Percentiles rank a stretch among this genome's conserved stretches.
phyloP scores from a whole-genome alignment of 805 yeast species.

The Candida schatavii region DNA sequence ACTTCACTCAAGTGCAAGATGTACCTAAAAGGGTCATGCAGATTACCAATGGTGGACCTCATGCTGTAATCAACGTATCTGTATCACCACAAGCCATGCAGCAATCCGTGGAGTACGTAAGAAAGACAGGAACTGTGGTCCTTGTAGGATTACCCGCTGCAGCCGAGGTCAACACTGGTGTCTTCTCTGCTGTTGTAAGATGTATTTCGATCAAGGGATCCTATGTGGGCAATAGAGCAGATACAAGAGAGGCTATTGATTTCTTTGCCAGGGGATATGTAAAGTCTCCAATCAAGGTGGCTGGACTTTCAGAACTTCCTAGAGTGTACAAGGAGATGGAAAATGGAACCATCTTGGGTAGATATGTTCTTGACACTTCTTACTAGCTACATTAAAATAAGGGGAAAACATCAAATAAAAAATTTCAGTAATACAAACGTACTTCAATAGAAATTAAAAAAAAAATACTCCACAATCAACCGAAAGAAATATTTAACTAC shows the following conservation, averaged over 20 bases:
- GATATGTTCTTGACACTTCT: conserved; percentile 80
- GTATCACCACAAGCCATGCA: conserved; percentile 67
- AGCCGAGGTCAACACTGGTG: conserved; percentile 66
- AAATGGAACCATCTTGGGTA: conserved; percentile 80
- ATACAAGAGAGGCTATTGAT: conserved; percentile 76
- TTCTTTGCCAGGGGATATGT: conserved; percentile 71
- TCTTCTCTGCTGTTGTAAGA: conserved; percentile 71
- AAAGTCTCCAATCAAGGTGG: conserved; percentile 70
- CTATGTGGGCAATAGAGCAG: conserved; percentile 87
- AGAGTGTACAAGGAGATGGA: conserved; percentile 73
- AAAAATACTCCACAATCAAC: background rate
- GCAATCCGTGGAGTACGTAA: conserved; percentile 51
- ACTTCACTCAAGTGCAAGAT: conserved; percentile 55
- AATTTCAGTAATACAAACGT: background rate
- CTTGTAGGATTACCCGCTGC: conserved; percentile 76
- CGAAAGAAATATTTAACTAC: too few species aligned
- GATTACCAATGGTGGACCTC: conserved; percentile 71
- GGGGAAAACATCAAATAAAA: conserved; percentile 4
- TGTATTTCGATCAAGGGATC: conserved; percentile 75
- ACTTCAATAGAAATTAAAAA: background rate
- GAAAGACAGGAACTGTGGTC: conserved; percentile 32
- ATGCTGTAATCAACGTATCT: conserved; percentile 73
- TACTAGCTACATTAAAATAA: conserved; percentile 30
- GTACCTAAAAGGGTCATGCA: conserved; percentile 51
- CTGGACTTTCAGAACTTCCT: conserved; percentile 70